These are phyloP conservation scores for Cucumis cinereus DNA, from an alignment of 306 rosid genomes.

Conservation along the genomic window DNA sequence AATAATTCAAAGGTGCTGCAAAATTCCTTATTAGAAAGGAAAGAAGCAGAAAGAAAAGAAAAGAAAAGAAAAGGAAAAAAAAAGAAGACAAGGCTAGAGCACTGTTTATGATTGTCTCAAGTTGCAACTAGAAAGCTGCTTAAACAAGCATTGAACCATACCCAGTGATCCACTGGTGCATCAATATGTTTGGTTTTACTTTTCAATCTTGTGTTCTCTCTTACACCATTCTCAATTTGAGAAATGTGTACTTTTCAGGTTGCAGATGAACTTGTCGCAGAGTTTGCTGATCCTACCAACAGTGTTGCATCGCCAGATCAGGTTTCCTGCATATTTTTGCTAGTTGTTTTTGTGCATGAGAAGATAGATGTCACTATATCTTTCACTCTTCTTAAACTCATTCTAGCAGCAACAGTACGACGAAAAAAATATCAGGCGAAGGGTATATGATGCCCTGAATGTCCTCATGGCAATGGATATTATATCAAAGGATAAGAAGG, in stretches of 20 bases:
- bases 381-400: not conserved
- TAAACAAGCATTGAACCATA: not conserved
- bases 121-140: not conserved
- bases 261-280: slow-evolving; percentile 98
- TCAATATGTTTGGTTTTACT: not conserved
- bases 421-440: slow-evolving; percentile 86
- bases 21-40: not conserved
- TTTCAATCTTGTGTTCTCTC: not conserved
- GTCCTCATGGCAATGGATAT: slow-evolving; percentile 99
- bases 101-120: not conserved
- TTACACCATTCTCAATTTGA: not conserved
- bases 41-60: not conserved
- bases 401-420: slow-evolving; percentile 81
- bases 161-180: not conserved
- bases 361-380: not conserved
- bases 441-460: slow-evolving; percentile 95
- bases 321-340: slow-evolving; percentile 34
- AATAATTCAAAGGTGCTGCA: not conserved
- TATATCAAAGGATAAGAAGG: slow-evolving; percentile 94
- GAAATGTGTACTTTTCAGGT: slow-evolving; percentile 43
- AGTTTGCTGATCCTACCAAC: slow-evolving; percentile 64
- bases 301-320: slow-evolving; percentile 71
- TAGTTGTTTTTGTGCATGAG: not conserved
- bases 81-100: not conserved
- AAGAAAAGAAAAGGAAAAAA: too few relatives aligned